Evolutionary conservation across 73 alveolate species (phyloP).

Genomic region (Tetrahymena elliotti): DNA sequence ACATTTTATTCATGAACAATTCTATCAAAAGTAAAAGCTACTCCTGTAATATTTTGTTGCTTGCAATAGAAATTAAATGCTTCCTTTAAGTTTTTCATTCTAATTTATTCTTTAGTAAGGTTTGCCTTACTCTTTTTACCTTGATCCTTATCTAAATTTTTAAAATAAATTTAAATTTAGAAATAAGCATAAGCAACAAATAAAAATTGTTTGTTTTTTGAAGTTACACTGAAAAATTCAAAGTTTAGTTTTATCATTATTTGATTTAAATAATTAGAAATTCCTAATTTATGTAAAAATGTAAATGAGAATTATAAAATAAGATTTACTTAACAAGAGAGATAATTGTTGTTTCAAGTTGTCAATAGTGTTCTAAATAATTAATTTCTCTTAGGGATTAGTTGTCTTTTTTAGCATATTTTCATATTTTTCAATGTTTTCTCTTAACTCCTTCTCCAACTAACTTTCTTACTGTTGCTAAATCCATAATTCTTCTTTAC

Average conservation of each 20-base stretch:
- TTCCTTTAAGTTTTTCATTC: not conserved
- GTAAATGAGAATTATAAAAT: not conserved
- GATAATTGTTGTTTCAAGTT: not conserved
- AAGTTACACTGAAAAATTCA: not conserved
- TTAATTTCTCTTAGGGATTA: not conserved
- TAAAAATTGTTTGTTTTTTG: no score
- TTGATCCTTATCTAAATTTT: not conserved
- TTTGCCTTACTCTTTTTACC: not conserved
- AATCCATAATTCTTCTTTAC: not conserved
- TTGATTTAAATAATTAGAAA: not conserved
- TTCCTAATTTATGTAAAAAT: no score
- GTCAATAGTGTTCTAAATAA: not conserved
- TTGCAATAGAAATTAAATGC: not conserved
- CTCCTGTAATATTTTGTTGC: not conserved
- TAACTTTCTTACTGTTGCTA: not conserved
- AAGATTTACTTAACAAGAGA: not conserved
- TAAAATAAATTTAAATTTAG: not conserved
- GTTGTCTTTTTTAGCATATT: not conserved
- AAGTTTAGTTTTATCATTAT: not conserved
- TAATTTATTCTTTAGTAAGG: not conserved
- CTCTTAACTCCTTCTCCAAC: not conserved
- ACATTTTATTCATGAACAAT: not conserved
- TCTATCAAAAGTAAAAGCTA: not conserved
- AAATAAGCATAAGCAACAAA: not conserved
- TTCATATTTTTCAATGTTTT: not conserved